Evolutionary conservation across 352 stramenopile genomes (phyloP).

Genomic region (Phytophthora chlamydospora): DNA sequence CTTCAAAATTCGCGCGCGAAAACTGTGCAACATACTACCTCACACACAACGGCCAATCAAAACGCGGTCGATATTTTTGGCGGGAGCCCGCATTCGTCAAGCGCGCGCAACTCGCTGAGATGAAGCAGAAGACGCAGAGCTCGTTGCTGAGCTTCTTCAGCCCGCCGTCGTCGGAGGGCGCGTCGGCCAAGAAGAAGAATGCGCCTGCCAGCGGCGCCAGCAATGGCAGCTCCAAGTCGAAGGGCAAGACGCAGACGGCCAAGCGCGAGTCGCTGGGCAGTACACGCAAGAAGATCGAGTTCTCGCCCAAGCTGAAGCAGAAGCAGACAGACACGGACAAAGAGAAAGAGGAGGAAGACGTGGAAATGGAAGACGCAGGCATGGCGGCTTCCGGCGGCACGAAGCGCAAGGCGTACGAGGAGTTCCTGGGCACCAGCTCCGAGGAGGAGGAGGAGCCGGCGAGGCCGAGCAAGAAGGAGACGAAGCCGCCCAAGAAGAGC

Average conservation of each 20-base stretch:
- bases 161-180: constrained; percentile 48
- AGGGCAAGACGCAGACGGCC: constrained; percentile 16
- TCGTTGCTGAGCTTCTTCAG: constrained; percentile 89
- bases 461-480: constrained; percentile 36
- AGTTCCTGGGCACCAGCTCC: constrained; percentile 73
- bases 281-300: constrained; percentile 74
- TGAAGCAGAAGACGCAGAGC: constrained; percentile 66
- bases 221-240: constrained; percentile 17
- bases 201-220: constrained; percentile 6
- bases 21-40: background rate
- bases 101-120: constrained; percentile 15
- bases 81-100: constrained; percentile 24
- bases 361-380: constrained; percentile 18
- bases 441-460: constrained; percentile 54
- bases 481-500: constrained; percentile 40
- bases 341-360: constrained; percentile 10
- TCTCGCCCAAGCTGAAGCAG: constrained; percentile 62
- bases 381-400: constrained; percentile 2
- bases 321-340: constrained; percentile 9
- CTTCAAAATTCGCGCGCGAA: background rate
- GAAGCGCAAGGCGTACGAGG: constrained; percentile 74
- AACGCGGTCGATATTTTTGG: constrained; percentile 22
- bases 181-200: constrained; percentile 42
- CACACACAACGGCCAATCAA: background rate
- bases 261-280: constrained; percentile 26